Conservation (phyloP, 2,329 filamentous ascomycete species). For the Nemania abortiva region DNA sequence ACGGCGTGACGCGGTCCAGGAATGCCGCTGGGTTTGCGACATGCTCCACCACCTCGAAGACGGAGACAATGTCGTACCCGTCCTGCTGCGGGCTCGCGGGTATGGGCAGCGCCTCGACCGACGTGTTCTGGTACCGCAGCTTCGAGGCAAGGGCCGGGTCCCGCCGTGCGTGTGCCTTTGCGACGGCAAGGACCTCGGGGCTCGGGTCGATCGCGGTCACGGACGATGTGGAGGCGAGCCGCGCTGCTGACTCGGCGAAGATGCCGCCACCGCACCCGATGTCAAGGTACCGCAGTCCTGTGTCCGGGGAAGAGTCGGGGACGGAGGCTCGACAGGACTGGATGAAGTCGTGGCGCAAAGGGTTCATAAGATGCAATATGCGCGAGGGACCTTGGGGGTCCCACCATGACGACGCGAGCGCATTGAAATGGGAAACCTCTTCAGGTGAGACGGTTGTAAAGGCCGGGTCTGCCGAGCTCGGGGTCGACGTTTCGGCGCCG, state of each 20-base stretch:
- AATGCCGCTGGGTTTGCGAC: slow-evolving; percentile 82
- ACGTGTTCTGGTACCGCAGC: slow-evolving; percentile 79
- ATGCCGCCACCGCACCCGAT: slow-evolving; percentile 97
- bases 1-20: slow-evolving; percentile 75
- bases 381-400: slow-evolving; percentile 92
- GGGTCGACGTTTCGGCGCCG: slow-evolving; percentile 32
- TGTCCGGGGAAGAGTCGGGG: slow-evolving; percentile 48
- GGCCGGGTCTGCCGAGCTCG: slow-evolving; percentile 42
- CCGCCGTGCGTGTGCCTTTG: slow-evolving; percentile 77
- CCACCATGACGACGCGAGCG: slow-evolving; percentile 96
- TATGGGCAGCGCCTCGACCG: slow-evolving; percentile 76
- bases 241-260: slow-evolving; percentile 88
- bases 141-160: slow-evolving; percentile 76
- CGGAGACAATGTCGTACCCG: slow-evolving; percentile 81
- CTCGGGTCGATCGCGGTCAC: slow-evolving; percentile 86
- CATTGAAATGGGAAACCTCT: slow-evolving; percentile 94
- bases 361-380: slow-evolving; percentile 97
- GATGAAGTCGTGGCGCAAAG: slow-evolving; percentile 94
- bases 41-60: slow-evolving; percentile 97
- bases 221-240: slow-evolving; percentile 69
- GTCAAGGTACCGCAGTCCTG: slow-evolving; percentile 80
- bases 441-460: slow-evolving; percentile 84
- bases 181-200: slow-evolving; percentile 78
- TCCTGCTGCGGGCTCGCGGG: slow-evolving; percentile 53
- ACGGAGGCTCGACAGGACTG: slow-evolving; percentile 73